phyloP scores from a whole-genome alignment of 225 moss, liverwort and hornwort species.

The Ulota crispa region DNA sequence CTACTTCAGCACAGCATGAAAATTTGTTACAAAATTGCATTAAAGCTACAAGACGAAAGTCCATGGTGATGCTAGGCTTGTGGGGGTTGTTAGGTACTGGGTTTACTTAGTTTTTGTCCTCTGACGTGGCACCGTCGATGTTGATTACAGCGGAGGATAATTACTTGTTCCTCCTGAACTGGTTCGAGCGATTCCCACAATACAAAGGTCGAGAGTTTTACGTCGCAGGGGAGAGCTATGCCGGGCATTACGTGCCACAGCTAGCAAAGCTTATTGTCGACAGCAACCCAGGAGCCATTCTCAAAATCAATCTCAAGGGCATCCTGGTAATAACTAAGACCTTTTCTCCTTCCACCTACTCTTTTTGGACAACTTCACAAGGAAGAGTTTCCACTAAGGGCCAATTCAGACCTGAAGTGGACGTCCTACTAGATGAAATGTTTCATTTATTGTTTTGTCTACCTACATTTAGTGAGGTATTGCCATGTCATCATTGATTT shows the following conservation, averaged over 20 bases:
- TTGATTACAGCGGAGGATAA: slow-evolving; percentile 33
- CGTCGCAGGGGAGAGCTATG: slow-evolving; percentile 62
- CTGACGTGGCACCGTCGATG: no score
- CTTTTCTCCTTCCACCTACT: neutral
- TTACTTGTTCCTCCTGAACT: slow-evolving; percentile 49
- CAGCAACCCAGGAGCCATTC: slow-evolving; percentile 34
- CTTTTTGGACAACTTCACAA: no score
- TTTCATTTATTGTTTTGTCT: no score
- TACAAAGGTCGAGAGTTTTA: slow-evolving; percentile 50
- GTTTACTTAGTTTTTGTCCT: no score
- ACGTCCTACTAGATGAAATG: no score
- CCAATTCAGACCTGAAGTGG: no score
- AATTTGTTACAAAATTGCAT: neutral
- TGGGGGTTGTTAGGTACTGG: no score
- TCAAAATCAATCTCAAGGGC: slow-evolving; percentile 52
- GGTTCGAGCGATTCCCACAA: slow-evolving; percentile 53
- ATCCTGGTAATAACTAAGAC: slow-evolving; percentile 30
- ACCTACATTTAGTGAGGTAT: no score
- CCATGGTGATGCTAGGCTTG: no score
- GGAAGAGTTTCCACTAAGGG: no score
- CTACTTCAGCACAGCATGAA: neutral
- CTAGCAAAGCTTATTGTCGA: slow-evolving; percentile 49
- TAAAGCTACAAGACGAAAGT: neutral
- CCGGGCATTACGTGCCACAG: slow-evolving; percentile 60
- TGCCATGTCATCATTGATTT: no score